These are phyloP conservation scores for Borealophlyctis nickersoniae DNA, from an alignment of 192 early-diverging fungal species.

Conservation along the genomic window DNA sequence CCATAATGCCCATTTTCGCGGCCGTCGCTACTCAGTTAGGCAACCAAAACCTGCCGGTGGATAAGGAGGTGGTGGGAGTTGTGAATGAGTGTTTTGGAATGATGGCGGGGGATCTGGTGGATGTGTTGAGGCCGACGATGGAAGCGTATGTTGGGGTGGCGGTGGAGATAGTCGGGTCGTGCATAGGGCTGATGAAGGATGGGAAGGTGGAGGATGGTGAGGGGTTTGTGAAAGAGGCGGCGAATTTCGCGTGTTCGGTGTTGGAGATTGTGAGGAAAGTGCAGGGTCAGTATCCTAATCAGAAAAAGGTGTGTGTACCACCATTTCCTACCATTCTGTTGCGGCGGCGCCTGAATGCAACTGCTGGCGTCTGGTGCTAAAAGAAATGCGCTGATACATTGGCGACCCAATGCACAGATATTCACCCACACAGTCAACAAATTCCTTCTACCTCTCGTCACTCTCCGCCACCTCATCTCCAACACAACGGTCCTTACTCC, in stretches of 20 bases:
- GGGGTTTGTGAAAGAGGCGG: neutral
- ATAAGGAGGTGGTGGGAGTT: neutral
- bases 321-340: neutral
- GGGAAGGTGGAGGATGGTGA: neutral
- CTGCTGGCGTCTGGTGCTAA: no score
- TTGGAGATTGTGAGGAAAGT: neutral
- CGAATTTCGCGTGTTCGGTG: neutral
- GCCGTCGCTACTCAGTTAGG: neutral
- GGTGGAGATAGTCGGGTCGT: neutral
- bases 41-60: neutral
- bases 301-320: constrained; percentile 10
- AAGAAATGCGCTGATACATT: neutral
- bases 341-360: no score
- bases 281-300: constrained; percentile 18
- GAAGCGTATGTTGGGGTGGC: constrained; percentile 11
- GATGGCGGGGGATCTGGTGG: constrained; percentile 7
- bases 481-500: neutral
- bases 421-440: constrained; percentile 13
- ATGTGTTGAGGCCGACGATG: constrained; percentile 19
- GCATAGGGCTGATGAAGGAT: neutral
- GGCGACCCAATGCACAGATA: neutral
- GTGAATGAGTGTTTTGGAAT: constrained; percentile 1
- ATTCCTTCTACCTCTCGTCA: constrained; percentile 10
- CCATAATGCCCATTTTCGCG: constrained; percentile 6
- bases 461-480: neutral